phyloP scores from a whole-genome alignment of 1,139 yeast genomes.

The Blastobotrys malaysiensis region DNA sequence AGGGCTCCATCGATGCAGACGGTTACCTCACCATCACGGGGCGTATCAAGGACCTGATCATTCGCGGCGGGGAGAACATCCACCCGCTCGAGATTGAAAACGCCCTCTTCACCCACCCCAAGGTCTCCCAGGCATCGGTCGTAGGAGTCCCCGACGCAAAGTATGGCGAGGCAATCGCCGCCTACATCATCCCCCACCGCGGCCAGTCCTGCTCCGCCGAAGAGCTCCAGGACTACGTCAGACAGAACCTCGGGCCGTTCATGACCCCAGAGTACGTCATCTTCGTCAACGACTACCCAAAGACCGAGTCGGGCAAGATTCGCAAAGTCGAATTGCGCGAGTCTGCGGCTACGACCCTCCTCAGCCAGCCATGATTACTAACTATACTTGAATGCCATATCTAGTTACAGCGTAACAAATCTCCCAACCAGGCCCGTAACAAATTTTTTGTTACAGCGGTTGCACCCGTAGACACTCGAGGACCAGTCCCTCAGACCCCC shows the following conservation, averaged over 20 bases:
- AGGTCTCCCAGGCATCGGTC: conserved; percentile 30
- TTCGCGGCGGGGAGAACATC: conserved; percentile 36
- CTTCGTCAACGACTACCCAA: conserved; percentile 31
- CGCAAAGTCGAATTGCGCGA: conserved; percentile 31
- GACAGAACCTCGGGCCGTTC: conserved; percentile 29
- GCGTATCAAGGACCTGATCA: conserved; percentile 34
- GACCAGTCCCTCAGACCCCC: neutral
- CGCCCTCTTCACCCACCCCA: conserved; percentile 28
- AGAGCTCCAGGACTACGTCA: conserved; percentile 25
- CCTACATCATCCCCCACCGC: conserved; percentile 25
- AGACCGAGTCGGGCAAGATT: conserved; percentile 34
- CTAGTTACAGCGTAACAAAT: too few species aligned
- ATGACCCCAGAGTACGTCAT: conserved; percentile 30
- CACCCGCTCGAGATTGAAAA: conserved; percentile 34
- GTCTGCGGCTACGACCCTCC: neutral
- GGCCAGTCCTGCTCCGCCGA: conserved; percentile 11
- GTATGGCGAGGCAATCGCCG: conserved; percentile 34
- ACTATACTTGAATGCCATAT: too few species aligned
- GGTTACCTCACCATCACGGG: conserved; percentile 33
- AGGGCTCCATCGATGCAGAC: conserved; percentile 30
- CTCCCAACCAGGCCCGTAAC: too few species aligned
- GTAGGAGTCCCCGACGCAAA: conserved; percentile 32
- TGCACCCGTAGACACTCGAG: too few species aligned
- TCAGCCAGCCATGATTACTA: neutral
- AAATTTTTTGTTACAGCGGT: too few species aligned